Conservation (phyloP, 441 rosid genomes). For the Populus hybrid region DNA sequence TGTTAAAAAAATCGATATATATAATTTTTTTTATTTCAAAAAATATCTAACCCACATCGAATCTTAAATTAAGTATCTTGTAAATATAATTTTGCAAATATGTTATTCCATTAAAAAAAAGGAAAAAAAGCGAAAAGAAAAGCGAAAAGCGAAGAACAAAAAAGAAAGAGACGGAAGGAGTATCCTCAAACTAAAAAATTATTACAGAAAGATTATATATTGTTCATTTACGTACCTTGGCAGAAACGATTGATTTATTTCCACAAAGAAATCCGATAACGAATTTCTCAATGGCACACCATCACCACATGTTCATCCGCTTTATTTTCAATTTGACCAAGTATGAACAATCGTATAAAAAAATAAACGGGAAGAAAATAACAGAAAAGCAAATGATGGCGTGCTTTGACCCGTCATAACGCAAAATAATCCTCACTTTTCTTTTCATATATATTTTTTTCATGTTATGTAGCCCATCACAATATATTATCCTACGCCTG, state of each 20-base stretch:
- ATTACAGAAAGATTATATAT: neutral
- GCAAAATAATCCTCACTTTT: neutral
- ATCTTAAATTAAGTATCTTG: too few species aligned
- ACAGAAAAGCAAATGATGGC: neutral
- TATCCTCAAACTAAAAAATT: too few species aligned
- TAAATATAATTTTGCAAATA: too few species aligned
- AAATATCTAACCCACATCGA: too few species aligned
- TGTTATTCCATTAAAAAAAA: too few species aligned
- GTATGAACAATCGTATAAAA: neutral
- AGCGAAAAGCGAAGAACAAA: too few species aligned
- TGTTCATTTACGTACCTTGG: neutral
- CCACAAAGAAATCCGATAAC: neutral
- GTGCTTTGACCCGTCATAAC: neutral
- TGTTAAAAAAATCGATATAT: too few species aligned
- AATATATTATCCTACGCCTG: neutral
- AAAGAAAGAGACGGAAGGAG: too few species aligned
- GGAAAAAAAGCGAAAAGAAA: too few species aligned
- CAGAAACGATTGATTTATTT: neutral
- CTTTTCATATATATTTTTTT: neutral
- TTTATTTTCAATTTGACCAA: neutral
- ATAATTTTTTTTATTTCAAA: too few species aligned
- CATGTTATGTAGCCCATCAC: neutral
- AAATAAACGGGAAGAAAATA: neutral
- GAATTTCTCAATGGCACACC: neutral
- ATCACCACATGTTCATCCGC: neutral